Base-by-base conservation (phyloP, 805 yeast genomes). In the Ogataea corticis region DNA sequence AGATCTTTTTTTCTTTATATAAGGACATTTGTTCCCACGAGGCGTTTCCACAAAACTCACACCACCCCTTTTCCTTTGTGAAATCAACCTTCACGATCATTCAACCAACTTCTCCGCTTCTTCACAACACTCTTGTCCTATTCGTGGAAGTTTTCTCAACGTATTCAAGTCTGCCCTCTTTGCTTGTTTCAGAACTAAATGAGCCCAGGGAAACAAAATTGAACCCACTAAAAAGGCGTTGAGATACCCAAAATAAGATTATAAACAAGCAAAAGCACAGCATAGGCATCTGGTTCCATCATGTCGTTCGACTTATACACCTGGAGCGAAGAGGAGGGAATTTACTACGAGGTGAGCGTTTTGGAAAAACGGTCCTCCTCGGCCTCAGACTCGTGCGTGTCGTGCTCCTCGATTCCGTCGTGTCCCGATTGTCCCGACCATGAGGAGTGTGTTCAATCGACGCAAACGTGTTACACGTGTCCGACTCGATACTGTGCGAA, bases 401-500 rank as follows among this genome's bases (percentile, higher is more conserved):
- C 48, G 4, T 67, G 69, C 45, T 54, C 72, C 0, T 48, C 56
- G 1, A 48, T 63, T 1, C 77, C 74, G 9, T 41, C 64, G 3
- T 82, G 87, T 63, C 89, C 87, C 3, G 49, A 49, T 7, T 85
- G 91, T 62, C 65, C 64, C 0, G 57, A 55, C 12, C 74, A 73
- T 50, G 78, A 82, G 58, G 68, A 69, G 53, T 85, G 92, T 62
- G 71, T 67, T 2, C 62, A 75, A 55, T 72, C 85, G 0, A 65
- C 77, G 0, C 81, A 75, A 51, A 72, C 87, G 0, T 85, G 91
- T 59, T 42, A 62, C 2, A 45, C 67, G 38, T 85, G 92, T 60
- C 79, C 91, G 0, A 59, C 62, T 6, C 73, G 79, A 0, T 72
- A 72, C 50, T 84, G 89, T 61, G 58, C 67, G 2, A 65, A 67